A percentile compares a stretch with the other conserved stretches of the same genome.
phyloP scores from a whole-genome alignment of 2,329 filamentous ascomycete genomes.

The Neospermospora avenae region DNA sequence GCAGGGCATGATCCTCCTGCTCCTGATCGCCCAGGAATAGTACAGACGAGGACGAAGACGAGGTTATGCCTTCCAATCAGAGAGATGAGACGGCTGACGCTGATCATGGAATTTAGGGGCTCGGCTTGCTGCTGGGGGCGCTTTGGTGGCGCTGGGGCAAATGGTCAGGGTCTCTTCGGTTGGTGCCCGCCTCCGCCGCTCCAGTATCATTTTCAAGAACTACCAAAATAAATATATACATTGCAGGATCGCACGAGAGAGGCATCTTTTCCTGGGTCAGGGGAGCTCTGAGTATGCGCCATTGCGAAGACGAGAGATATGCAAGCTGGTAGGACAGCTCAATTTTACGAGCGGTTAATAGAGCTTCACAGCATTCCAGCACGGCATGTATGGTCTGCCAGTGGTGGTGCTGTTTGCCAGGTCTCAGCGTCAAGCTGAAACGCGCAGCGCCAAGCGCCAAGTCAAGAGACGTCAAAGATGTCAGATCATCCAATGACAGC shows the following conservation, averaged over 20 bases:
- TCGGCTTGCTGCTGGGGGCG: neutral
- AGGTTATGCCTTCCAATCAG: neutral
- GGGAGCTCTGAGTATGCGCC: neutral
- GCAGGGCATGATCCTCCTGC: conserved; percentile 18
- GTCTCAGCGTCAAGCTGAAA: conserved; percentile 4
- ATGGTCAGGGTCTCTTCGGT: neutral
- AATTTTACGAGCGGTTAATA: neutral
- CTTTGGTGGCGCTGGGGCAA: neutral
- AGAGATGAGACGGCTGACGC: neutral
- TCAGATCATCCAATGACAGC: neutral
- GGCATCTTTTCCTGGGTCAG: neutral
- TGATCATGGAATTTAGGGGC: neutral
- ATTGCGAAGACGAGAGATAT: neutral
- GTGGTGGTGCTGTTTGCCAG: neutral
- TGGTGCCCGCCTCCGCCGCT: too few relatives aligned
- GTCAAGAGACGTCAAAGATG: neutral
- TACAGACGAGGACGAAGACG: conserved; percentile 3
- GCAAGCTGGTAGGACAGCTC: neutral
- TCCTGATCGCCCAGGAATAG: conserved; percentile 12
- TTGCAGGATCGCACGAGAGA: neutral
- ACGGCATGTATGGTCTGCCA: neutral
- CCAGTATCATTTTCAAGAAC: neutral
- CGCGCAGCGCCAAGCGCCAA: neutral
- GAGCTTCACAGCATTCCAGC: neutral
- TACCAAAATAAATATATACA: too few relatives aligned